Evolutionary conservation across 106 monocot species (phyloP).

Genomic region (Allium sativum): DNA sequence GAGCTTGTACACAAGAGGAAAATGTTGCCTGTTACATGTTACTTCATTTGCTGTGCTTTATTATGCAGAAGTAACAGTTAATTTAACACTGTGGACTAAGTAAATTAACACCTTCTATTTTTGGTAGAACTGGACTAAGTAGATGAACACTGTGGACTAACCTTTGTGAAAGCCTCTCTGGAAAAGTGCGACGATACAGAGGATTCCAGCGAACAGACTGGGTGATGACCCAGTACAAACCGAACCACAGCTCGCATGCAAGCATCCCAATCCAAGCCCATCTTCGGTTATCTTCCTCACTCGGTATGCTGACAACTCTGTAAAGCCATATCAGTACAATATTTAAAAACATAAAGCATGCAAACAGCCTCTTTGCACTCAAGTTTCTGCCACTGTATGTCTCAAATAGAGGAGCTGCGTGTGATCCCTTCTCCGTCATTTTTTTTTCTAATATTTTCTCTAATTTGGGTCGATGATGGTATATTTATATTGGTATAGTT

Average conservation of each 20-base stretch:
- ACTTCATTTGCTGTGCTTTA: too few relatives aligned
- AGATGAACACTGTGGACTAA: background rate
- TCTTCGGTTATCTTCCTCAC: conserved; percentile 4
- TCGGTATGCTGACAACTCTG: conserved; percentile 20
- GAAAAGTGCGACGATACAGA: conserved; percentile 32
- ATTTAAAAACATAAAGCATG: conserved; percentile 18
- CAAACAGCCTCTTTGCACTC: conserved; percentile 16
- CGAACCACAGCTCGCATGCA: conserved; percentile 52
- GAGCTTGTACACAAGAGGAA: too few relatives aligned
- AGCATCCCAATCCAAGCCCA: conserved; percentile 35
- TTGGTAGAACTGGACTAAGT: too few relatives aligned
- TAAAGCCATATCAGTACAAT: conserved; percentile 31
- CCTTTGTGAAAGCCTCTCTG: conserved; percentile 39
- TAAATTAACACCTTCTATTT: too few relatives aligned
- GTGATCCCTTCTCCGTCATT: too few relatives aligned
- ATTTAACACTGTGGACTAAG: too few relatives aligned
- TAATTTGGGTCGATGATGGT: too few relatives aligned
- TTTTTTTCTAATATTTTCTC: background rate
- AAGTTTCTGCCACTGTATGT: conserved; percentile 20
- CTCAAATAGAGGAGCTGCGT: conserved; percentile 20
- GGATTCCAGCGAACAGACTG: conserved; percentile 58
- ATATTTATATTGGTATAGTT: too few relatives aligned
- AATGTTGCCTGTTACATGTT: too few relatives aligned
- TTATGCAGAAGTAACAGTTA: too few relatives aligned
- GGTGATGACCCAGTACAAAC: conserved; percentile 51